These are phyloP conservation scores for Sequoia sempervirens DNA, from an alignment of 75 land plant genomes.

Conservation along the genomic window DNA sequence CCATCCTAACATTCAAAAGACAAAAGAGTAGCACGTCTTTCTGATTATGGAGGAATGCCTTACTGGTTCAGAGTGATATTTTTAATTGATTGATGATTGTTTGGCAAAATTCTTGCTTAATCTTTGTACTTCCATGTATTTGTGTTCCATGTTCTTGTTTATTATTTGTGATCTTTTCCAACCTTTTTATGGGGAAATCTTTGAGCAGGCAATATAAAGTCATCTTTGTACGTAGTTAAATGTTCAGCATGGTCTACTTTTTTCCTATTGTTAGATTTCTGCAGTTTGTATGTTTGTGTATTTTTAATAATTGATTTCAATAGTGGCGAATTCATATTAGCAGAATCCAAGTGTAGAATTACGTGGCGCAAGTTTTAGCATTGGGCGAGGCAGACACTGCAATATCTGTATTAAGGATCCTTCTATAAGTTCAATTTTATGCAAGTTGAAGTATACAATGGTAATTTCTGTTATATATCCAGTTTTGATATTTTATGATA, in stretches of 20 bases:
- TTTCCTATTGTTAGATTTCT: neutral
- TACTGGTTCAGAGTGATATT: neutral
- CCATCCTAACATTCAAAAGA: neutral
- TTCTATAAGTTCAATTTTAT: constrained; percentile 33
- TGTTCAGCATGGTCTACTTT: neutral
- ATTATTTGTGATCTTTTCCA: neutral
- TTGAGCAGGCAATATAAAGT: neutral
- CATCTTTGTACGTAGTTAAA: neutral
- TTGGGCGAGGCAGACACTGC: constrained; percentile 53
- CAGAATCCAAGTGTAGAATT: constrained; percentile 45
- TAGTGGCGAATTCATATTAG: neutral
- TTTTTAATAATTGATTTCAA: neutral
- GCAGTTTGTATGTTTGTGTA: neutral
- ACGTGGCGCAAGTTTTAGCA: constrained; percentile 35
- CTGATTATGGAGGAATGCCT: neutral
- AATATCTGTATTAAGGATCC: constrained; percentile 47
- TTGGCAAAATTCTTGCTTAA: neutral
- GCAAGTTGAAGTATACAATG: constrained; percentile 52
- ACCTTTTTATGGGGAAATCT: neutral
- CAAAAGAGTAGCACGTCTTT: neutral
- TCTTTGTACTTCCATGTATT: neutral
- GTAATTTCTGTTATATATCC: constrained; percentile 13
- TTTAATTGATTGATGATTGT: neutral
- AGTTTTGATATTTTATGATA: neutral
- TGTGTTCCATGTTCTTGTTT: neutral